Evolutionary conservation across 2,329 filamentous ascomycete genomes (phyloP), one percentile per base, ranked within the genome.

Genomic region (Talaromyces sp.): DNA sequence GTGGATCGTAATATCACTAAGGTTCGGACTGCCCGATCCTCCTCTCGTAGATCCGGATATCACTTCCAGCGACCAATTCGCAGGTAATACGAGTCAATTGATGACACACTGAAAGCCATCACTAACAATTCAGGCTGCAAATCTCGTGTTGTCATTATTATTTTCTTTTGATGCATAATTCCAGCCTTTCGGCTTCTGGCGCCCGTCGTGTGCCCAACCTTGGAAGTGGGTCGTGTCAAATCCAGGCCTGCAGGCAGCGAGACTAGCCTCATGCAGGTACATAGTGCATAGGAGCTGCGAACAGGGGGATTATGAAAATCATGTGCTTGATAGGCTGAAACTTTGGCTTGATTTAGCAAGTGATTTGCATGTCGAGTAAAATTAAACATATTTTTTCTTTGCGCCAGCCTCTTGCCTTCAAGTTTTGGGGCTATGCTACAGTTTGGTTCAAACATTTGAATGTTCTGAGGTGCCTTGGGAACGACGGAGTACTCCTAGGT

Each of bases 171-270:
- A 6, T 36, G 10, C 10, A 14, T 19, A 6, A 41, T 13, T 27
- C 20, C 19, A 16, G 24, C 24, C 24, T 5, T 27, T 27, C 36
- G 17, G 6, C 4, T 35, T 35, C 11, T 20, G 16, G 9, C 17
- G 16, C 20, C 43, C 30, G 16, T 32, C 29, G 29, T 19, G 24
- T 42, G 40, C 20, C 11, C 19, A 14, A n/a, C n/a, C n/a, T n/a
- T n/a, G n/a, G n/a, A n/a, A 8, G n/a, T 39, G 17, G 36, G 36
- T 4, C 36, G 8, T 16, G 36, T 22, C 29, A 36, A 11, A 24
- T 24, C 17, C 32, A 46, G 43, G 43, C 43, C 6, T 14, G 30
- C 43, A 46, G 43, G 43, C 43, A 46, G 43, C 43, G 19, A 46
- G 5, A 9, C 30, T 46, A 46, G 19, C 30, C 43, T 27, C 33